A percentile compares a stretch with the other conserved stretches of the same genome.
These are phyloP conservation scores for Clohesyomyces aquaticus DNA, from an alignment of 495 filamentous ascomycete genomes.

Conservation along the genomic window DNA sequence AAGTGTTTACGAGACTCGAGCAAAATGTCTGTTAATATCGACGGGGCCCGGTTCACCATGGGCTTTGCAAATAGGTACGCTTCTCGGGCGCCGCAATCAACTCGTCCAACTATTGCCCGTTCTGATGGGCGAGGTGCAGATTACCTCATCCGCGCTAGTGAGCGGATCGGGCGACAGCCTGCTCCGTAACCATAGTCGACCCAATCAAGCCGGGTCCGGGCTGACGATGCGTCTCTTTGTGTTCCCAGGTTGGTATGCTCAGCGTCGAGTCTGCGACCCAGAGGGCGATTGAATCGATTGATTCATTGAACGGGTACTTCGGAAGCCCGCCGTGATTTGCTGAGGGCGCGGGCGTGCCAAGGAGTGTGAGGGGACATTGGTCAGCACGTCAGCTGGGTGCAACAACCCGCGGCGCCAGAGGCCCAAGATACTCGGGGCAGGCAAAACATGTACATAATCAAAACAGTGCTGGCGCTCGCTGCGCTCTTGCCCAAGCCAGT, in stretches of 20 bases:
- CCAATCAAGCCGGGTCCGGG: no score
- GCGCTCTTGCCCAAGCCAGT: conserved; percentile 21
- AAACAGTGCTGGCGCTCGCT: neutral
- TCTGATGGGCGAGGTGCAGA: neutral
- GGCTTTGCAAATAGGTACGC: neutral
- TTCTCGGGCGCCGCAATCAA: neutral
- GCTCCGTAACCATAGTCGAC: no score
- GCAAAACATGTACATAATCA: conserved; percentile 12
- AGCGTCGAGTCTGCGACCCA: no score
- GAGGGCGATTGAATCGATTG: no score
- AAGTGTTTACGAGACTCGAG: neutral
- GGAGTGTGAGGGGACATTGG: neutral
- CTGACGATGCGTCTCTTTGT: no score
- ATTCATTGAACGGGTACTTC: neutral
- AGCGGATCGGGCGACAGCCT: no score
- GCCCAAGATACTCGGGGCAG: neutral
- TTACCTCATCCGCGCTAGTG: conserved; percentile 1
- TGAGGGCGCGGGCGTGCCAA: neutral
- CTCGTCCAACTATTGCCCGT: neutral
- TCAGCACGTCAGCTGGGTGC: neutral
- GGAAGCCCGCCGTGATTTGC: neutral
- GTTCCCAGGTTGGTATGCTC: no score
- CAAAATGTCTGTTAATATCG: neutral
- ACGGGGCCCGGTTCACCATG: neutral
- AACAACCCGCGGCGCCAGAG: neutral